Evolutionary conservation across 176 grass and related monocot species (phyloP).

Genomic region (Sorghum bicolor): Sorghum_bicolor_NCBIv3 NC_012875.2:53400001-53400500

Average conservation of each 20-base stretch:
- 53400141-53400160: conserved; percentile 59
- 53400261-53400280: too few relatives aligned
- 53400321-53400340: conserved; percentile 65
- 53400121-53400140: conserved; percentile 38
- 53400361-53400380: conserved; percentile 57
- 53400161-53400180: conserved; percentile 20
- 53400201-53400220: background rate
- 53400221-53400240: background rate
- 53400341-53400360: conserved; percentile 65
- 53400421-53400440: conserved; percentile 43
- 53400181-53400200: background rate
- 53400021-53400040: background rate
- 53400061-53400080: conserved; percentile 84
- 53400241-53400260: too few relatives aligned
- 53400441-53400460: background rate
- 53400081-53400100: conserved; percentile 92
- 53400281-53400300: conserved; percentile 62
- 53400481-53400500: too few relatives aligned
- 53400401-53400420: conserved; percentile 46
- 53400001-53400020: too few relatives aligned
- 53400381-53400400: conserved; percentile 48
- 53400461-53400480: background rate
- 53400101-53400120: conserved; percentile 74
- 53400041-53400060: too few relatives aligned
- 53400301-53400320: conserved; percentile 80